Evolutionary conservation across 2,329 filamentous ascomycete genomes (phyloP), one percentile per base, ranked within the genome.

Genomic region (Metarhizium brunneum): DNA sequence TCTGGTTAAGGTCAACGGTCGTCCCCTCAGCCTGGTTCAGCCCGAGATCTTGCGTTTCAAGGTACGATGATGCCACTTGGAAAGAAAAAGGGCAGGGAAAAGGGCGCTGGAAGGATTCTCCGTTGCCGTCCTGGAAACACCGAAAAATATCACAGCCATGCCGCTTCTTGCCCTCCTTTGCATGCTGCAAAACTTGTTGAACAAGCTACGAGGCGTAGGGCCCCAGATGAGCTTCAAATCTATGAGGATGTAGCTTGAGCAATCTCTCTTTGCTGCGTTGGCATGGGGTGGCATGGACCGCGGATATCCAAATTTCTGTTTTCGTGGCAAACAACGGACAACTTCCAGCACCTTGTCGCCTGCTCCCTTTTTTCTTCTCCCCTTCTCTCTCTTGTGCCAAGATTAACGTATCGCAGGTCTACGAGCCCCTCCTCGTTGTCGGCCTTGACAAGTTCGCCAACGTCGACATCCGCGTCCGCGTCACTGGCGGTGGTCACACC

Each of bases 1-100:
- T 77, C 86, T 97, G 71, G 85, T 99, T 80, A 96, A 95, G 84
- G 94, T 96, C 80, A 99, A 97, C 84, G 94, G 94, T 80, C 89
- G 90, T 76, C 94, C 94, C 71, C 86, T 99, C 71, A 82, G 82
- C 72, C 89, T 97, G 71, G 88, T 96, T 70, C 89, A 96, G 82
- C 92, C 94, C 70, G 89, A 96, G 81, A 87, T 96, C 78, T 85
- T 99, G 72, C 88, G 94, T 77, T 96, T 95, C 87, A 97, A 96
- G 88, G 84, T 87, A 83, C 75, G 76, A 71, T 55, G 20, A 8
- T 20, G 32, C 30, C 32, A 35, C 6, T 35, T 35, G 32, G 32
- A 11, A 35, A 35, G 7, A 35, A 35, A 4, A 25, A 25, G 25
- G 25, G 25, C 25, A 25, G 25, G 25, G 25, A 25, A 25, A 25